Evolutionary conservation across 768 basidiomycete genomes (phyloP), one percentile per base, ranked within the genome.

Genomic region (Chalciporus piperatus): DNA sequence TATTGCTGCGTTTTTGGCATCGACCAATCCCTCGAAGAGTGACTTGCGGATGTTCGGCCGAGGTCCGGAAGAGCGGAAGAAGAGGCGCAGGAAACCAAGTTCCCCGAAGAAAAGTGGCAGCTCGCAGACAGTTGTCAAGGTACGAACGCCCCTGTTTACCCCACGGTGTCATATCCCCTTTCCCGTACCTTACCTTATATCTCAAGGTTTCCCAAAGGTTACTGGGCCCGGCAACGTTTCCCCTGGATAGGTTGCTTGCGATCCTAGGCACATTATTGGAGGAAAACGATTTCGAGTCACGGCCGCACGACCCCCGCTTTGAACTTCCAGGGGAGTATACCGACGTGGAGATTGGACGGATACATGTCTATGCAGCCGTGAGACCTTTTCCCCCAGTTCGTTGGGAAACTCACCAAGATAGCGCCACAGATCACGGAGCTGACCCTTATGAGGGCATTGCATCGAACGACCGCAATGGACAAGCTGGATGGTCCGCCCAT

Each of bases 21-120:
- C 90, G 38, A 87, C 85, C 38, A 97, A 96, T 61, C 92, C 93
- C 2, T 68, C 84, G 0, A 86, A 83, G 61, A 84, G 83, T 9
- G 93, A 95, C 67, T 32, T 91, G 56, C 75, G 89, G 33, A 85
- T 96, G 80, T 92, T 97, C 68, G 87, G 88, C 4, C 67, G 92
- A 13, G 86, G 83, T 1, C 52, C 80, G 23, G 84, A 86, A 47
- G 88, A 88, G 64, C 81, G 80, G 51, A 80, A 77, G 60, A 74
- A 76, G 55, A 78, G 78, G 66, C 76, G 81, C 55, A 69, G 72
- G 53, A 71, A 65, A 47, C 64, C 69, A 2, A 72, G 75, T 23
- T 72, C 63, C 9, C 64, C 67, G 16, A 76, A 68, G 51, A 70
- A 71, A 9, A 8, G 48, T 17, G 55, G 64, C 33, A 74, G 72